Conservation (phyloP, 2,329 filamentous ascomycete species). For the Aspergillus spinulosporus region DNA sequence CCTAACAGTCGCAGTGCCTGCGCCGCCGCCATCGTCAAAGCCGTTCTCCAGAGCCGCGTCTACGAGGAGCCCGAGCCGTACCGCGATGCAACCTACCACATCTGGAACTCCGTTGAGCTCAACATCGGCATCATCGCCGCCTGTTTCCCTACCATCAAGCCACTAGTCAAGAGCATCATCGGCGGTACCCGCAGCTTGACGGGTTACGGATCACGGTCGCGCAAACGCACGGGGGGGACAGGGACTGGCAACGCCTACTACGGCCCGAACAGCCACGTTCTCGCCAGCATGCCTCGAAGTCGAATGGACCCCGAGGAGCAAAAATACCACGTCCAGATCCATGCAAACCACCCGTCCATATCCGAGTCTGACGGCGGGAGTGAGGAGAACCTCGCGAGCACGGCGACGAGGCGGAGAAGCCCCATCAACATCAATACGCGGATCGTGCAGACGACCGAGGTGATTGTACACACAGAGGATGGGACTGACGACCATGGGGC, state of each 20-base stretch:
- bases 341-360: neutral
- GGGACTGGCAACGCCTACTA: constrained; percentile 4
- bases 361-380: constrained; percentile 5
- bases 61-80: neutral
- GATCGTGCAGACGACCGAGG: constrained; percentile 19
- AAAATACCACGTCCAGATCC: constrained; percentile 10
- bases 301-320: constrained; percentile 9
- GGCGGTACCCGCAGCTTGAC: constrained; percentile 11
- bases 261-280: constrained; percentile 16
- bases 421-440: neutral
- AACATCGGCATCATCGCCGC: constrained; percentile 36
- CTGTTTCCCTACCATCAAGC: constrained; percentile 34
- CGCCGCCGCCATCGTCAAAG: constrained; percentile 46
- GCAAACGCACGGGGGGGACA: constrained; percentile 14
- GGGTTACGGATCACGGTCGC: constrained; percentile 18
- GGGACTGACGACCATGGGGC: neutral
- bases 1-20: constrained; percentile 32
- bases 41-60: constrained; percentile 5
- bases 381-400: constrained; percentile 8
- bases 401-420: no score
- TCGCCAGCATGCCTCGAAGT: constrained; percentile 16
- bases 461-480: constrained; percentile 16
- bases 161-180: constrained; percentile 31
- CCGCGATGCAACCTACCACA: constrained; percentile 34
- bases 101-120: constrained; percentile 45